These are phyloP conservation scores for Stylosanthes scabra DNA, from an alignment of 331 rosid genomes.

Conservation along the genomic window DNA sequence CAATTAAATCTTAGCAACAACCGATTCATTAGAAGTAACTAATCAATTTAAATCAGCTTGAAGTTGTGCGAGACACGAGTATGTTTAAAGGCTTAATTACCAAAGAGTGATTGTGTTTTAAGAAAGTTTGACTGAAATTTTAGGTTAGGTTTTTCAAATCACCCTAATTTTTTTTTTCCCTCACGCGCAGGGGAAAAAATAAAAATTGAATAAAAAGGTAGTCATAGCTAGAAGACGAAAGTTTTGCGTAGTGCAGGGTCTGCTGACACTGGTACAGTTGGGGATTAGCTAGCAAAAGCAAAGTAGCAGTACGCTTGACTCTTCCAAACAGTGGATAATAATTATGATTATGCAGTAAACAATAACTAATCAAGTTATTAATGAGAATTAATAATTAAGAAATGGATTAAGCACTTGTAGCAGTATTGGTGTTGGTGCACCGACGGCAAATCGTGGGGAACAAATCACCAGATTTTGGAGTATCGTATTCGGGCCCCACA, in stretches of 20 bases:
- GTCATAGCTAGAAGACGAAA: background rate
- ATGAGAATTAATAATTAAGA: background rate
- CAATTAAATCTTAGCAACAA: background rate
- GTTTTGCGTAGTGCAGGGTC: background rate
- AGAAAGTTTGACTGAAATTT: background rate
- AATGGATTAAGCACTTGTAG: constrained; percentile 1
- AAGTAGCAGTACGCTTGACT: background rate
- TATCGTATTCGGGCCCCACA: constrained; percentile 28
- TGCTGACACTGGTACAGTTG: background rate
- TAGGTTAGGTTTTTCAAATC: background rate
- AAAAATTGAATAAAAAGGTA: background rate
- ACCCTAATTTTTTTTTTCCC: background rate
- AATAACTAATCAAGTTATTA: no score
- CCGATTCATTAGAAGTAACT: background rate
- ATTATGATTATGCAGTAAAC: background rate
- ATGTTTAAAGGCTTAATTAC: background rate
- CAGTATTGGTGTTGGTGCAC: constrained; percentile 27
- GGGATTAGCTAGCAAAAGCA: background rate
- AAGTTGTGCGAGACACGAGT: background rate
- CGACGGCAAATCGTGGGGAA: constrained; percentile 40
- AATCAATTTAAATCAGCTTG: background rate
- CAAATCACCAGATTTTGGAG: constrained; percentile 28
- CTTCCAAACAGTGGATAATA: background rate
- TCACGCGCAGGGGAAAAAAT: background rate
- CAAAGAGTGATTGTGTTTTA: background rate